phyloP scores from a whole-genome alignment of 208 protist genomes.

The Blechomonas ayalai region DNA sequence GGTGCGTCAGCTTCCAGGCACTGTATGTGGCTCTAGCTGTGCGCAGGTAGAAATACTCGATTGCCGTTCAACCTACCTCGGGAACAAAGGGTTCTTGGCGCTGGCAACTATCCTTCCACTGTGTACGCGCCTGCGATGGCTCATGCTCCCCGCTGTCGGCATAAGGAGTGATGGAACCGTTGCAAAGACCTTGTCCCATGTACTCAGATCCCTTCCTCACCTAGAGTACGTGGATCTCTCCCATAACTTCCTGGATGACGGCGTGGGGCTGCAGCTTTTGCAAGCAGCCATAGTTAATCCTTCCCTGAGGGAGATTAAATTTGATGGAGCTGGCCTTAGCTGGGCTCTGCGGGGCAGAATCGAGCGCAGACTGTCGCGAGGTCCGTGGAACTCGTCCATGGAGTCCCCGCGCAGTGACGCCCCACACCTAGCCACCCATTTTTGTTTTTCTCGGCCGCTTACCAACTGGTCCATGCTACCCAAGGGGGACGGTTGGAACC shows the following conservation, averaged over 20 bases:
- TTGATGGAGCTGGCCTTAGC: conserved; percentile 16
- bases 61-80: conserved; percentile 15
- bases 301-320: conserved; percentile 14
- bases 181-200: conserved; percentile 17
- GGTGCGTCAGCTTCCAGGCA: conserved; percentile 7
- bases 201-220: conserved; percentile 5
- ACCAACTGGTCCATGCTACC: too few relatives aligned
- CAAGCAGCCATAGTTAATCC: conserved; percentile 9
- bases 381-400: too few relatives aligned
- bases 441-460: too few relatives aligned
- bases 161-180: conserved; percentile 8
- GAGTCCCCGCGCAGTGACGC: too few relatives aligned
- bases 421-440: too few relatives aligned
- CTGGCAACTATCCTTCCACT: conserved; percentile 24
- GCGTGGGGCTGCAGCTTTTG: conserved; percentile 19
- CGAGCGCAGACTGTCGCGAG: neutral
- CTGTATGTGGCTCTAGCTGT: neutral
- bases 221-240: conserved; percentile 29
- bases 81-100: conserved; percentile 20
- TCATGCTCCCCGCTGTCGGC: conserved; percentile 18
- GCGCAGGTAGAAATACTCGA: conserved; percentile 10
- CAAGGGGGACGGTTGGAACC: too few relatives aligned
- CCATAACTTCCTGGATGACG: conserved; percentile 21
- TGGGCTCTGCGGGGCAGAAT: conserved; percentile 1
- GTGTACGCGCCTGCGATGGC: conserved; percentile 15